These are phyloP conservation scores for Cyclaneusma minus DNA, from an alignment of 2,329 filamentous ascomycete species.

Conservation along the genomic window DNA sequence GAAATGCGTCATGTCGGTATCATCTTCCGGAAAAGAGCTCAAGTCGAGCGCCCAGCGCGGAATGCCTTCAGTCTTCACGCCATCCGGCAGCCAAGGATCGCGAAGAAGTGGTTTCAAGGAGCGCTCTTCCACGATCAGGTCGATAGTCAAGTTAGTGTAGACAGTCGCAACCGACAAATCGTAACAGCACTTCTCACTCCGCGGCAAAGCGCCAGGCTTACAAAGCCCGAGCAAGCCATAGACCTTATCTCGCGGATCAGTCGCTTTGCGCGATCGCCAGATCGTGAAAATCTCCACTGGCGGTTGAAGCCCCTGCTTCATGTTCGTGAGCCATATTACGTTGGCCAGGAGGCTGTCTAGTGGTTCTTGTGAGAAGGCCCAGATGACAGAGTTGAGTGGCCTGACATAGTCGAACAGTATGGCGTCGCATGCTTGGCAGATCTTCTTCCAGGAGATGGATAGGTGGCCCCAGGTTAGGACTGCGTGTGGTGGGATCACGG, in stretches of 20 bases:
- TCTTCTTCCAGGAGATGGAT: background rate
- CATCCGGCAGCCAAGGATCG: no score
- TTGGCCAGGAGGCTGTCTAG: slow-evolving; percentile 1
- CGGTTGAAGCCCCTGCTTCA: no score
- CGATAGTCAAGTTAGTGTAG: slow-evolving; percentile 1
- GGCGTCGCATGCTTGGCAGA: no score
- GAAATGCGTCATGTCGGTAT: no score
- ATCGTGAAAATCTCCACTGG: no score
- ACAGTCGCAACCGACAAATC: background rate
- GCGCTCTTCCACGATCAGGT: slow-evolving; percentile 1
- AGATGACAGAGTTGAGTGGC: no score
- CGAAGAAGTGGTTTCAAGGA: slow-evolving; percentile 1
- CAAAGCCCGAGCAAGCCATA: slow-evolving; percentile 7
- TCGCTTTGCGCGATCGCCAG: slow-evolving; percentile 3
- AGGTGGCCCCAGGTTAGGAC: slow-evolving; percentile 2
- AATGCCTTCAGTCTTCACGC: background rate
- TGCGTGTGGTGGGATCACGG: background rate
- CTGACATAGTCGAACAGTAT: no score
- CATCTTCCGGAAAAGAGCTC: no score
- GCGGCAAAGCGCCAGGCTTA: slow-evolving; percentile 1
- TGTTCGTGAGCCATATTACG: no score
- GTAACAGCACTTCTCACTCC: slow-evolving; percentile 3
- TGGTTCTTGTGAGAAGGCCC: background rate
- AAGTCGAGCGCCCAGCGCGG: slow-evolving; percentile 2
- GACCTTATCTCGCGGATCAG: slow-evolving; percentile 6